Percentiles rank a stretch among this genome's conserved stretches.
Conservation (phyloP, 495 filamentous ascomycete species). For the Daldinia caldariorum region DNA sequence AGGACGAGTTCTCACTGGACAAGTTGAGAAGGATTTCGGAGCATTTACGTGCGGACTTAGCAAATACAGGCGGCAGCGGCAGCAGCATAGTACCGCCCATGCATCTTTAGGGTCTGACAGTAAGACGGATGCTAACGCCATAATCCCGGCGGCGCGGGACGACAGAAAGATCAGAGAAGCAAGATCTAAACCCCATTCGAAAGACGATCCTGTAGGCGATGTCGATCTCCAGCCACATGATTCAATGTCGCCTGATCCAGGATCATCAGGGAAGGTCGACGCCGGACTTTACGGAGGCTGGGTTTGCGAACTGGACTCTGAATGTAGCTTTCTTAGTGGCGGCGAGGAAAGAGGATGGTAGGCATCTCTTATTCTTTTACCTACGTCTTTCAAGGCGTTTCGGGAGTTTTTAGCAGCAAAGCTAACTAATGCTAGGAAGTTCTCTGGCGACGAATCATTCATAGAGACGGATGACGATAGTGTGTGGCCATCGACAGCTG, state of each 20-base stretch:
- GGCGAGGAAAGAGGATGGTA: conserved; percentile 93
- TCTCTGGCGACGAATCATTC: conserved; percentile 80
- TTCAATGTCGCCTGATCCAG: conserved; percentile 54
- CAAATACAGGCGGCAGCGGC: conserved; percentile 55
- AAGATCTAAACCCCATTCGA: conserved; percentile 24
- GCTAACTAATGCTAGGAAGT: conserved; percentile 65
- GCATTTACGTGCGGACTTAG: conserved; percentile 87
- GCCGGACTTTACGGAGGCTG: conserved; percentile 83
- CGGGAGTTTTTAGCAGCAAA: conserved; percentile 28
- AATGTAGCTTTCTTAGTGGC: conserved; percentile 78
- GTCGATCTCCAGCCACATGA: conserved; percentile 46
- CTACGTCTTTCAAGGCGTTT: conserved; percentile 8
- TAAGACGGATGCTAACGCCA: conserved; percentile 11
- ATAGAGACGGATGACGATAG: conserved; percentile 46
- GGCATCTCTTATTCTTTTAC: conserved; percentile 51
- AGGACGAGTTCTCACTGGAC: conserved; percentile 79
- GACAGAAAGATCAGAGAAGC: conserved; percentile 39
- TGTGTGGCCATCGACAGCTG: conserved; percentile 26
- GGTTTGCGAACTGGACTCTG: conserved; percentile 80
- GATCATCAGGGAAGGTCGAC: conserved; percentile 66
- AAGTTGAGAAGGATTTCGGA: conserved; percentile 78
- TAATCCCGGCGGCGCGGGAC: conserved; percentile 32
- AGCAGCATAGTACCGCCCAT: not conserved
- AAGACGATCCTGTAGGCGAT: conserved; percentile 46
- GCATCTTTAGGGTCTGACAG: not conserved